These are phyloP conservation scores for Dioscorea alata DNA, from an alignment of 106 monocot genomes.

Conservation along the genomic window DNA sequence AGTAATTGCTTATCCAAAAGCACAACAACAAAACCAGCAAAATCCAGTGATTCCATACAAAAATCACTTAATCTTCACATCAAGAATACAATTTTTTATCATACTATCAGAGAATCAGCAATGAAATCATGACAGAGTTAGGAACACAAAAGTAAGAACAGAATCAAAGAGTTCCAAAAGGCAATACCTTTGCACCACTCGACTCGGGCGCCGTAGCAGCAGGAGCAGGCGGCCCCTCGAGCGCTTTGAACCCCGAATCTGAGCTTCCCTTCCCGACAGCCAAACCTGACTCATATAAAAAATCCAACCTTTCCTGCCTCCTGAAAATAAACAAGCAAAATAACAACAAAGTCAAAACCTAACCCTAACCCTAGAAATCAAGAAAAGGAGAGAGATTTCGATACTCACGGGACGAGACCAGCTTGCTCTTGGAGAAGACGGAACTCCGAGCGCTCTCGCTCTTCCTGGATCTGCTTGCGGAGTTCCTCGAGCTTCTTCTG, in stretches of 20 bases:
- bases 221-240: slow-evolving; percentile 35
- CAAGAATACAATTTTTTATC: too few species aligned
- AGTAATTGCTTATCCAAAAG: too few species aligned
- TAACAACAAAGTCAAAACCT: background rate
- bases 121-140: too few species aligned
- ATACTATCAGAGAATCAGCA: too few species aligned
- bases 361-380: slow-evolving; percentile 22
- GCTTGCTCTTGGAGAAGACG: slow-evolving; percentile 81
- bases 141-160: background rate
- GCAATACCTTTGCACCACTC: background rate
- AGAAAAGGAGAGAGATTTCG: background rate
- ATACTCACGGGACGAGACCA: slow-evolving; percentile 76
- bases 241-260: slow-evolving; percentile 59
- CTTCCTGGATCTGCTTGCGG: slow-evolving; percentile 90
- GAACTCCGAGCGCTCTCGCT: slow-evolving; percentile 87
- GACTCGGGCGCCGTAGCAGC: slow-evolving; percentile 10
- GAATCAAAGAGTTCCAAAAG: background rate
- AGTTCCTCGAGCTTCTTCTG: slow-evolving; percentile 90
- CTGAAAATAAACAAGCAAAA: slow-evolving; percentile 13
- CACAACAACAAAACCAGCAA: too few species aligned
- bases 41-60: too few species aligned
- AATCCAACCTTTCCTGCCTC: slow-evolving; percentile 91
- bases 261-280: slow-evolving; percentile 84
- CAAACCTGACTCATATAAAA: slow-evolving; percentile 91
- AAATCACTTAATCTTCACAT: too few species aligned